A percentile compares a stretch with the other conserved stretches of the same genome.
phyloP scores from a whole-genome alignment of 2,329 filamentous ascomycete species.

The Thielaviopsis musarum region DNA sequence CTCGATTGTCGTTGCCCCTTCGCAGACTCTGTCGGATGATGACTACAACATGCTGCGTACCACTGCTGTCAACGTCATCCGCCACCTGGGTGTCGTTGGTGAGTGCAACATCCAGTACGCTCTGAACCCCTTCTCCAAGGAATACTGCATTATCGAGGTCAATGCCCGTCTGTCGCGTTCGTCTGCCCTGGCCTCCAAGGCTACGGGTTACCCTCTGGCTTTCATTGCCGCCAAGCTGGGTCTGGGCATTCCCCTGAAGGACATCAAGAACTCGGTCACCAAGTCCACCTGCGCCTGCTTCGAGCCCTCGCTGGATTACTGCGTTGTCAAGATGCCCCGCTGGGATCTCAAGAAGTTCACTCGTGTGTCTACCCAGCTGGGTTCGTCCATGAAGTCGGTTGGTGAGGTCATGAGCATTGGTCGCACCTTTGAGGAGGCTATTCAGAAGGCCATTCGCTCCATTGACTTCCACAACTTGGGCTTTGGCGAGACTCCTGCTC shows the following conservation, averaged over 20 bases:
- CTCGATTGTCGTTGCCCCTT: slow-evolving; percentile 93
- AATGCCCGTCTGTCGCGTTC: slow-evolving; percentile 92
- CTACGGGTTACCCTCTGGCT: slow-evolving; percentile 86
- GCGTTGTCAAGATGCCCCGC: slow-evolving; percentile 95
- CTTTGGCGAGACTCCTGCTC: slow-evolving; percentile 69
- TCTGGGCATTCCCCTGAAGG: slow-evolving; percentile 84
- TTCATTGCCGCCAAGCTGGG: slow-evolving; percentile 96
- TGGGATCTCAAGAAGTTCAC: slow-evolving; percentile 99
- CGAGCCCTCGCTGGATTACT: slow-evolving; percentile 93
- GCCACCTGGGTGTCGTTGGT: slow-evolving; percentile 90
- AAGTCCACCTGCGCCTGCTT: slow-evolving; percentile 95
- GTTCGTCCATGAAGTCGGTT: slow-evolving; percentile 98
- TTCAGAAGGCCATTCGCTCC: slow-evolving; percentile 91
- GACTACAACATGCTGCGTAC: slow-evolving; percentile 99
- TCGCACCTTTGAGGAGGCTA: slow-evolving; percentile 90
- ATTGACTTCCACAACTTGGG: slow-evolving; percentile 93
- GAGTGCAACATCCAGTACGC: slow-evolving; percentile 99
- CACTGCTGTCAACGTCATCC: slow-evolving; percentile 91
- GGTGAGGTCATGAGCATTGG: slow-evolving; percentile 99
- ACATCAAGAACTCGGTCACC: slow-evolving; percentile 91
- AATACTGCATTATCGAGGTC: slow-evolving; percentile 99
- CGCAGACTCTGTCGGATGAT: slow-evolving; percentile 89
- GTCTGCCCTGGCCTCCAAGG: slow-evolving; percentile 89
- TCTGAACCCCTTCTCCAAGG: slow-evolving; percentile 81
- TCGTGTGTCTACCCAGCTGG: slow-evolving; percentile 84